Evolutionary conservation across 805 yeast species (phyloP).

Genomic region (Candida pini): DNA sequence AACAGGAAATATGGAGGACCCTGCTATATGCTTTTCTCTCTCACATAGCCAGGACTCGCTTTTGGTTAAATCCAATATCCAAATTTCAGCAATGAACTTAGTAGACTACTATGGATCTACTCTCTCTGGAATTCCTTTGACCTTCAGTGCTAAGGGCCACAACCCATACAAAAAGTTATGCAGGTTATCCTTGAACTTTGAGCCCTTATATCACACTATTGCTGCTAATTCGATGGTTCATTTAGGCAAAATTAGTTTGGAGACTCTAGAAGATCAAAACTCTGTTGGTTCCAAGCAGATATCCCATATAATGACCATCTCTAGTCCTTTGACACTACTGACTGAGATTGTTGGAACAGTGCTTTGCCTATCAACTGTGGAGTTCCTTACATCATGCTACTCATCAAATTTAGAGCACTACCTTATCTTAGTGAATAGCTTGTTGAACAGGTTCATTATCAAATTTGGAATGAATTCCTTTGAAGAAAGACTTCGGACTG

Average conservation of each 20-base stretch:
- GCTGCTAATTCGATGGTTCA: conserved; percentile 5
- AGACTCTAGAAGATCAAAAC: neutral
- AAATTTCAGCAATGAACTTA: conserved; percentile 1
- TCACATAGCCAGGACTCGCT: neutral
- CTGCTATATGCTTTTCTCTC: neutral
- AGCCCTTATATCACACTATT: conserved; percentile 6
- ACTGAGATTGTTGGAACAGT: conserved; percentile 6
- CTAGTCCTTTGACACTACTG: neutral
- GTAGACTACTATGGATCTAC: conserved; percentile 5
- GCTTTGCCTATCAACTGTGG: conserved; percentile 4
- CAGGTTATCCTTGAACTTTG: conserved; percentile 3
- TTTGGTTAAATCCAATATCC: neutral
- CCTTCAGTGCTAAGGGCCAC: conserved; percentile 5
- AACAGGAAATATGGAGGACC: neutral
- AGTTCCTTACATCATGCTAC: conserved; percentile 6
- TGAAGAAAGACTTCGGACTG: conserved; percentile 2
- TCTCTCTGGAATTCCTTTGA: conserved; percentile 9
- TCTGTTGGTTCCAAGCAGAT: neutral
- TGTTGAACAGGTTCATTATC: conserved; percentile 3
- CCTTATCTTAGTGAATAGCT: conserved; percentile 3
- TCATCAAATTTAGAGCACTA: conserved; percentile 2
- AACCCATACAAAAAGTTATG: conserved; percentile 5
- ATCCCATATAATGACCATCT: neutral
- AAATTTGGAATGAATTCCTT: conserved; percentile 3
- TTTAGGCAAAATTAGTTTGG: neutral